Percentiles rank a stretch among this genome's conserved stretches.
phyloP scores from a whole-genome alignment of 2,329 filamentous ascomycete genomes.

The Fusarium redolens region DNA sequence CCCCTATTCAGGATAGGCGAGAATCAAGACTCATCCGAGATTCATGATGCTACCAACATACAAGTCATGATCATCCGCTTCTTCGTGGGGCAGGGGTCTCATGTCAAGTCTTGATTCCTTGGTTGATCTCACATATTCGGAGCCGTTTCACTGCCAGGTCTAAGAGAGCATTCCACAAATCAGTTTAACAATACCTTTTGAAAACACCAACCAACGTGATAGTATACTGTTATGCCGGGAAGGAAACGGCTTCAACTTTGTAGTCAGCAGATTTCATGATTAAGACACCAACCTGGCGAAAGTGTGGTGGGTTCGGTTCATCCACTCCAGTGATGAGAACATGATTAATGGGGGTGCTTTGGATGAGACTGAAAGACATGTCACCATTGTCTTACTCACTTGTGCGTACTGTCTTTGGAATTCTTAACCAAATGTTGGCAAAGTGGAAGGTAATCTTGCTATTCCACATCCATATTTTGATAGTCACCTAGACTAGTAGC shows the following conservation, averaged over 20 bases:
- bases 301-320: background rate
- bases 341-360: constrained; percentile 1
- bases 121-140: constrained; percentile 6
- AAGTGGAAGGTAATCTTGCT: background rate
- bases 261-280: background rate
- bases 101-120: background rate
- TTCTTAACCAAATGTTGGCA: background rate
- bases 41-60: background rate
- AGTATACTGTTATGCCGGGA: background rate
- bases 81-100: constrained; percentile 13
- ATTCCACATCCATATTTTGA: background rate
- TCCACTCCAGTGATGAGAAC: background rate
- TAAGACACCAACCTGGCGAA: background rate
- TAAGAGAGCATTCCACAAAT: background rate
- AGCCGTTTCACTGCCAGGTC: background rate
- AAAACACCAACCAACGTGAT: background rate
- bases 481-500: background rate
- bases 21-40: background rate
- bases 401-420: background rate
- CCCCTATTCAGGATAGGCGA: background rate
- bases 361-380: background rate
- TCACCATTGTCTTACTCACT: background rate
- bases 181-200: background rate
- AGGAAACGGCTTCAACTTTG: background rate
- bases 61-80: constrained; percentile 26